These are phyloP conservation scores for Umbelopsis ramanniana DNA, from an alignment of 192 early-diverging fungal genomes.

Conservation along the genomic window DNA sequence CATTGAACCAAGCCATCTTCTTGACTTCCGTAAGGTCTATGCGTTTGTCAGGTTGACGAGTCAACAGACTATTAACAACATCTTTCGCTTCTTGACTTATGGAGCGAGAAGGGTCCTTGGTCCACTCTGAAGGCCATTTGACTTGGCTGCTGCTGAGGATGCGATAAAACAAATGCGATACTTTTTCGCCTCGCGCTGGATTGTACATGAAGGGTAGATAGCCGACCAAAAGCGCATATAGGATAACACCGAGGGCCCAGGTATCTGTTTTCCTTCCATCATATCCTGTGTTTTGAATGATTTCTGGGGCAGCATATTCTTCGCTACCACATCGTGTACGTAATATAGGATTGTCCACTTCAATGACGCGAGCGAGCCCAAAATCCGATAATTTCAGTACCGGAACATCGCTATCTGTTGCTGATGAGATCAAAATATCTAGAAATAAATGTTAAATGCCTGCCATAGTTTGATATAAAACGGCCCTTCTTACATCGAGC, in stretches of 20 bases:
- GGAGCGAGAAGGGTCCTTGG: conserved; percentile 30
- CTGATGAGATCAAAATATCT: conserved; percentile 48
- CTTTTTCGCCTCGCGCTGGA: conserved; percentile 48
- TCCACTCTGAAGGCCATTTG: conserved; percentile 54
- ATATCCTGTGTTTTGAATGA: conserved; percentile 64
- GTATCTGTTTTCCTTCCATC: conserved; percentile 76
- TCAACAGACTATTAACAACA: conserved; percentile 51
- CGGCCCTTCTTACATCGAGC: background rate
- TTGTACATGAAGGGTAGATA: conserved; percentile 79
- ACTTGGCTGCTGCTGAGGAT: conserved; percentile 63
- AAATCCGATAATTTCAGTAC: conserved; percentile 71
- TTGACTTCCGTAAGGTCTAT: conserved; percentile 43
- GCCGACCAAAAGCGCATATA: conserved; percentile 77
- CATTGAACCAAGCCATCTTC: conserved; percentile 54
- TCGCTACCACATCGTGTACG: conserved; percentile 72
- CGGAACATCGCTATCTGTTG: conserved; percentile 18
- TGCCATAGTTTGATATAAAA: background rate
- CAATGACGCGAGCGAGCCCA: conserved; percentile 58
- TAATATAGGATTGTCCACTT: conserved; percentile 44
- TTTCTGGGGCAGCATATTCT: conserved; percentile 79
- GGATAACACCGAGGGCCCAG: conserved; percentile 81
- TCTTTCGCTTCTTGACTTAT: conserved; percentile 51
- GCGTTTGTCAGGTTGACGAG: conserved; percentile 48
- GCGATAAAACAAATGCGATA: conserved; percentile 59
- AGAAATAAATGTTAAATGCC: conserved; percentile 18